phyloP scores from a whole-genome alignment of 495 filamentous ascomycete species.

The Xylaria longipes region DNA sequence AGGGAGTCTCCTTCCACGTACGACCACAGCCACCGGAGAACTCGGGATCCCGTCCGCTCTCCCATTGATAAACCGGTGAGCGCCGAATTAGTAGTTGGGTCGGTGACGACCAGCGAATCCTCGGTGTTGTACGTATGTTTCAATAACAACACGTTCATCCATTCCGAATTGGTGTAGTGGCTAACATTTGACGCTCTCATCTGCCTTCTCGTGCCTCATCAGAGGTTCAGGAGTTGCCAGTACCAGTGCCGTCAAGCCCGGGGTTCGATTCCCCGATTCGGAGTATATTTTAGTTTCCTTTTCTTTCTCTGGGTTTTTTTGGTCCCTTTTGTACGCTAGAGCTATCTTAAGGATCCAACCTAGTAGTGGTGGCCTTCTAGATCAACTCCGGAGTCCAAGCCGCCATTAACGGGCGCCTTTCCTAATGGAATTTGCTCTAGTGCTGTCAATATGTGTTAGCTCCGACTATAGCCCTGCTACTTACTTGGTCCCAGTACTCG shows the following conservation, averaged over 20 bases:
- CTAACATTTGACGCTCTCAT: slow-evolving; percentile 46
- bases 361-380: neutral
- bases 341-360: neutral
- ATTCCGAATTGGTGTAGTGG: slow-evolving; percentile 44
- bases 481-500: no score
- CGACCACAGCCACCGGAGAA: slow-evolving; percentile 30
- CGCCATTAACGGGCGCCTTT: neutral
- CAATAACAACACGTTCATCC: neutral
- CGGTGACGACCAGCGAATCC: slow-evolving; percentile 16
- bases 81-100: neutral
- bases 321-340: neutral
- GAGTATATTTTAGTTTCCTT: slow-evolving; percentile 17
- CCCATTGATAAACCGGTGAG: slow-evolving; percentile 39
- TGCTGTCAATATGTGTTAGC: neutral
- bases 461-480: neutral
- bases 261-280: slow-evolving; percentile 49
- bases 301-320: no score
- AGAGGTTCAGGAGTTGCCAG: no score
- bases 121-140: neutral
- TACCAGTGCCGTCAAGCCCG: slow-evolving; percentile 43
- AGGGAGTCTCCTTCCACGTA: no score
- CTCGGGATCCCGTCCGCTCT: slow-evolving; percentile 53
- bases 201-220: no score
- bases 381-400: neutral
- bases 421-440: no score